These are phyloP conservation scores for Penicillium sp. DNA, from an alignment of 2,329 filamentous ascomycete genomes.

Conservation along the genomic window DNA sequence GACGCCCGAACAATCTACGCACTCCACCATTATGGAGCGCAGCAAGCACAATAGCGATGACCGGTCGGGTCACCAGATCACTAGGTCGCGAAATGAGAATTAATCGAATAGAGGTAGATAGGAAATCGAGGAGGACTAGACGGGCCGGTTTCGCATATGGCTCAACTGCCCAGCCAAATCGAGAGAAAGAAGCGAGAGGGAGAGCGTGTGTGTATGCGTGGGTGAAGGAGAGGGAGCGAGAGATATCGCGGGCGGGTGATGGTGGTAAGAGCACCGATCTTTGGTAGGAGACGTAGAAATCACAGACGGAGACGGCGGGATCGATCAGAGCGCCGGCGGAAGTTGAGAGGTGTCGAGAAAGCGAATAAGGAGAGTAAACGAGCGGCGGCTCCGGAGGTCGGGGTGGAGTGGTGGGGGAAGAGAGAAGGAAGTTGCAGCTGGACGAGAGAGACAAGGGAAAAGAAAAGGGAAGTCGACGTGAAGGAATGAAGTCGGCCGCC, in stretches of 20 bases:
- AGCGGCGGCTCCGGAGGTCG: constrained; percentile 14
- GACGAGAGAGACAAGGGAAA: not conserved
- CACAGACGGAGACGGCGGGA: constrained; percentile 2
- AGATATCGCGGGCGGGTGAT: constrained; percentile 1
- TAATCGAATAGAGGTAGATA: constrained; percentile 12
- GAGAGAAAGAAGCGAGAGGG: not conserved
- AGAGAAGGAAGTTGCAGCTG: not conserved
- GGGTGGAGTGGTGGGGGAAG: too few relatives aligned
- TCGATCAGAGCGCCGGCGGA: not conserved
- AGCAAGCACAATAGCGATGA: constrained; percentile 1
- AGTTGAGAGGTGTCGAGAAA: not conserved
- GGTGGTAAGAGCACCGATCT: constrained; percentile 18
- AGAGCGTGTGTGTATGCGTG: too few relatives aligned
- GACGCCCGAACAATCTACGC: constrained; percentile 48
- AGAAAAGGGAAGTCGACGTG: constrained; percentile 12
- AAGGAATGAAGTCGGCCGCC: constrained; percentile 22
- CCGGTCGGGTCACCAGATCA: constrained; percentile 22
- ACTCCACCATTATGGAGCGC: constrained; percentile 45
- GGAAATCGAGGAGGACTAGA: constrained; percentile 18
- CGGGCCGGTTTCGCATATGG: constrained; percentile 34
- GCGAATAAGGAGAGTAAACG: constrained; percentile 14
- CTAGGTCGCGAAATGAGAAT: constrained; percentile 8
- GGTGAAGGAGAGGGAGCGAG: not conserved
- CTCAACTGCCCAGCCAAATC: constrained; percentile 11
- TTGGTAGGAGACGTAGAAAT: constrained; percentile 1